These are phyloP conservation scores for Arbutus unedo DNA, from an alignment of 148 eudicot genomes.

Conservation along the genomic window DNA sequence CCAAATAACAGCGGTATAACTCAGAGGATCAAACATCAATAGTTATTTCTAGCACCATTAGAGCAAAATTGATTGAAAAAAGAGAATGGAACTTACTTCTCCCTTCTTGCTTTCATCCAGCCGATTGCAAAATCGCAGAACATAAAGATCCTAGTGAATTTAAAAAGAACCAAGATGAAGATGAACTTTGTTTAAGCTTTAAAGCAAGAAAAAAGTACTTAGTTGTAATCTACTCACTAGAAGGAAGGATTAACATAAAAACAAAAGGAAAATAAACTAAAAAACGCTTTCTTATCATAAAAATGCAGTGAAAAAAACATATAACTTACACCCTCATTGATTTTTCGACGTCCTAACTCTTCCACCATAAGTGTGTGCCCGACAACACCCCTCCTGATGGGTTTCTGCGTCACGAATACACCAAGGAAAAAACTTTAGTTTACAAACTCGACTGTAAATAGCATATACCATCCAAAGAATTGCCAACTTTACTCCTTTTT, in stretches of 20 bases:
- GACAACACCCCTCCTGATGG: conserved; percentile 76
- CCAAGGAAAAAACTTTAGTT: neutral
- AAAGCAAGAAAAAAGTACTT: neutral
- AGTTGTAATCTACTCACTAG: neutral
- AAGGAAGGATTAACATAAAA: conserved; percentile 9
- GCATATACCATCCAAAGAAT: neutral
- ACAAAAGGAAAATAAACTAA: neutral
- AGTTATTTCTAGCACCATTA: neutral
- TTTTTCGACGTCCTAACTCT: conserved; percentile 66
- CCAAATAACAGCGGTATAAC: neutral
- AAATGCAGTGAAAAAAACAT: neutral
- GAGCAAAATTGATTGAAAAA: neutral
- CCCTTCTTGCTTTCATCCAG: conserved; percentile 89
- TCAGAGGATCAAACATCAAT: neutral
- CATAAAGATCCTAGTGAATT: conserved; percentile 69
- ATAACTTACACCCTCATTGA: conserved; percentile 61
- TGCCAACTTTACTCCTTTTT: neutral
- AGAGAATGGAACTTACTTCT: conserved; percentile 60
- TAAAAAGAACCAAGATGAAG: neutral
- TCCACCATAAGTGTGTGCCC: conserved; percentile 82
- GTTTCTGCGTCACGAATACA: conserved; percentile 48
- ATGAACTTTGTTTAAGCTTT: neutral
- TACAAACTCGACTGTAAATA: neutral
- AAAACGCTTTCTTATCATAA: neutral
- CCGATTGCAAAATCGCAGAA: conserved; percentile 87